Percentiles rank a stretch among this genome's conserved stretches.
These are phyloP conservation scores for Candida sp. DNA, from an alignment of 1,139 yeast species.

Conservation along the genomic window DNA sequence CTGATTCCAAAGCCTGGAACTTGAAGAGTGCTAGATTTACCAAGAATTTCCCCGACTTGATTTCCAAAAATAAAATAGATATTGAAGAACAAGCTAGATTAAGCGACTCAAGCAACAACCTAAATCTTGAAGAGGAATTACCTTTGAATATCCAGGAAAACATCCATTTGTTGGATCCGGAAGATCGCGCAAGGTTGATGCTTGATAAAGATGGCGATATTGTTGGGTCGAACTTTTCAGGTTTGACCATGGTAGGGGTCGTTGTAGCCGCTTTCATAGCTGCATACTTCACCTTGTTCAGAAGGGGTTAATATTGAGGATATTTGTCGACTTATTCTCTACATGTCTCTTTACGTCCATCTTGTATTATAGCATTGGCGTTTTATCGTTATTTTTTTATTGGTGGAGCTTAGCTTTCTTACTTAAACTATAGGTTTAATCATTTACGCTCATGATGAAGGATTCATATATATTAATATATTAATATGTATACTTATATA, in stretches of 20 bases:
- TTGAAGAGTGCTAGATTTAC: conserved; percentile 51
- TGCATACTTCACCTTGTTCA: conserved; percentile 17
- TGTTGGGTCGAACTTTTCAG: conserved; percentile 8
- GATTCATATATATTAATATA: neutral
- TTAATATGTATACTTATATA: too few relatives aligned
- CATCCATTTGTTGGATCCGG: conserved; percentile 37
- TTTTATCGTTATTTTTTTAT: neutral
- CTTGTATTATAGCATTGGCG: neutral
- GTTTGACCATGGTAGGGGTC: conserved; percentile 25
- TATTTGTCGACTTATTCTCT: conserved; percentile 1
- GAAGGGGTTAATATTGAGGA: conserved; percentile 10
- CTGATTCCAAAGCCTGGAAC: conserved; percentile 68
- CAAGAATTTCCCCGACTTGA: conserved; percentile 66
- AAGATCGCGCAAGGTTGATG: conserved; percentile 40
- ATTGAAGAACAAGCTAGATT: conserved; percentile 10
- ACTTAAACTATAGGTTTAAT: neutral
- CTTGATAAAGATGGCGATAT: conserved; percentile 20
- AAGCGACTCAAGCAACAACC: conserved; percentile 4
- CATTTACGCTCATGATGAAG: neutral
- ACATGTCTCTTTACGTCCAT: conserved; percentile 1
- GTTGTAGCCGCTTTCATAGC: conserved; percentile 27
- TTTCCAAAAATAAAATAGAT: conserved; percentile 40
- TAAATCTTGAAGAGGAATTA: conserved; percentile 9
- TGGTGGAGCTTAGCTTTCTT: neutral
- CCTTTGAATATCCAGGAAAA: conserved; percentile 20